Evolutionary conservation across 2,329 filamentous ascomycete genomes (phyloP), one percentile per base, ranked within the genome.

Genomic region (Cadophora luteo-olivacea): DNA sequence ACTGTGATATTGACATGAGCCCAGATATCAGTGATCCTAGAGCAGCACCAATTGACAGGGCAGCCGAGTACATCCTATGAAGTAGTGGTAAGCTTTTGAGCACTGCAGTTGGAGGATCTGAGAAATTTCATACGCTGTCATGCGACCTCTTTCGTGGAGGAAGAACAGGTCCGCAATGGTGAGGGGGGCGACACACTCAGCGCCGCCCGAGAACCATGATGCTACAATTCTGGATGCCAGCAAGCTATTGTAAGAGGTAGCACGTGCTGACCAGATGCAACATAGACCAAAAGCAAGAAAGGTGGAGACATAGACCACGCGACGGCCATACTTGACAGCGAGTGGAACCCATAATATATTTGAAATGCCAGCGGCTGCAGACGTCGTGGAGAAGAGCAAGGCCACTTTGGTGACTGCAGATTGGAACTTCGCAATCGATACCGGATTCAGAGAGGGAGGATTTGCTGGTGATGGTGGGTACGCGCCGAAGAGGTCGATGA

Each of bases 161-260:
- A 89, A 89, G 76, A 86, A 86, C 32, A 88, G 84, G 73, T 89
- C 86, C 2, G 87, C 84, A 73, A 88, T 88, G 54, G 88, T 82
- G 33, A 84, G 80, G 0, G 86, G 86, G 75, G 87, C 85, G 16
- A 85, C 83, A 0, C 84, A 86, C 78, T 89, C 86, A 4, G 85
- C 83, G 7, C 86, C 85, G 9, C 73, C 73, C 3, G 72, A 45
- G 11, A 54, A 65, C 54, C 72, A 72, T 1, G 71, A 71, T 68
- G 73, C 70, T 16, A 73, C 24, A 36, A 75, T 72, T 29, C 73
- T 65, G 24, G 68, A 67, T n/a, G 71, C 41, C 41, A 45, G 41
- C 16, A 45, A 14, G 8, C 8, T 45, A 45, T 14, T 45, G 41
- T 45, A 45, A 45, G 41, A 45, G 41, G 41, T 45, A 45, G 41